A percentile compares a stretch with the other conserved stretches of the same genome.
These are phyloP conservation scores for Boletus huronensis DNA, from an alignment of 768 basidiomycete species.

Conservation along the genomic window DNA sequence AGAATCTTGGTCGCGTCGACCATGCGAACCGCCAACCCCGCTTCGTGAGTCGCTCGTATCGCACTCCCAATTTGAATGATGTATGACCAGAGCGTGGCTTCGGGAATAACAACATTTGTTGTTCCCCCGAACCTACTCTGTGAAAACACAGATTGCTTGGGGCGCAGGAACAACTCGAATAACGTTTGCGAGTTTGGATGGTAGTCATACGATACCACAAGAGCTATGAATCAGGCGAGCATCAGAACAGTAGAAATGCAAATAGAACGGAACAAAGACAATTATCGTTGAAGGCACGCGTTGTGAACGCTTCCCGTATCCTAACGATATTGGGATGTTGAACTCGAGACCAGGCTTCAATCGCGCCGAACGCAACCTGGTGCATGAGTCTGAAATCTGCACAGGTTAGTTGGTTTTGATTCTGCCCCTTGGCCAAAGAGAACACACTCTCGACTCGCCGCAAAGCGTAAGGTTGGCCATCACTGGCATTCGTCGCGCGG, in stretches of 20 bases:
- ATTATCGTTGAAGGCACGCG: slow-evolving; percentile 85
- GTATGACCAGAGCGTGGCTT: slow-evolving; percentile 88
- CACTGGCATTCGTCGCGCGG: slow-evolving; percentile 69
- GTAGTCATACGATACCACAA: slow-evolving; percentile 90
- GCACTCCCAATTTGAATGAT: slow-evolving; percentile 87
- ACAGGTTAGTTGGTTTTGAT: slow-evolving; percentile 2
- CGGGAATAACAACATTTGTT: slow-evolving; percentile 46
- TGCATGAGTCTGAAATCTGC: slow-evolving; percentile 81
- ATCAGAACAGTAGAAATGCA: slow-evolving; percentile 9
- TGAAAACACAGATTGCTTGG: slow-evolving; percentile 40
- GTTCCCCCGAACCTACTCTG: slow-evolving; percentile 36
- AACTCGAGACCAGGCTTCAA: slow-evolving; percentile 84
- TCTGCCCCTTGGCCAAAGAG: neutral
- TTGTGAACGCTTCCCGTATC: slow-evolving; percentile 92
- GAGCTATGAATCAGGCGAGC: slow-evolving; percentile 46
- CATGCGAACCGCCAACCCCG: slow-evolving; percentile 74
- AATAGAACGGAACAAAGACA: slow-evolving; percentile 49
- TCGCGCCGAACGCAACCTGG: slow-evolving; percentile 73
- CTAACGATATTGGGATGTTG: slow-evolving; percentile 83
- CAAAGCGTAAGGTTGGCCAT: slow-evolving; percentile 75
- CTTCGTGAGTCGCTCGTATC: slow-evolving; percentile 81
- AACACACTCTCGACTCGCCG: slow-evolving; percentile 80
- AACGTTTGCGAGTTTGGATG: slow-evolving; percentile 82
- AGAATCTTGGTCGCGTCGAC: slow-evolving; percentile 86
- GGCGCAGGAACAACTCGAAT: slow-evolving; percentile 70